Conservation (phyloP, 192 early-diverging fungal species). For the Coemansia sp. region DNA sequence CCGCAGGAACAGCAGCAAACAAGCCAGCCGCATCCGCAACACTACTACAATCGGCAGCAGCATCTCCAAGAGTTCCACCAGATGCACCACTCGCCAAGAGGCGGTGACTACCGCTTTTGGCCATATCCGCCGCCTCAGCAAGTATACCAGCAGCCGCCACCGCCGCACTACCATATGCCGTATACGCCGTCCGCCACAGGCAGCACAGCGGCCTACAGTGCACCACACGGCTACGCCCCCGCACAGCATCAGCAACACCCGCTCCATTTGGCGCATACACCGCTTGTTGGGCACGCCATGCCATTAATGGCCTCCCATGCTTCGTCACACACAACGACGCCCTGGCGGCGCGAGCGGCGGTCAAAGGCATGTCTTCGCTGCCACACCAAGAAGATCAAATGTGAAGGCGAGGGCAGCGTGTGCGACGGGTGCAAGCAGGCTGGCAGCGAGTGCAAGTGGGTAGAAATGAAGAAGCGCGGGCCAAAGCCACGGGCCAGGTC, state of each 20-base stretch:
- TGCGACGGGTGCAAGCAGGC: conserved; percentile 53
- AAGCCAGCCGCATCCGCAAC: conserved; percentile 6
- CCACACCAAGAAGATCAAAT: conserved; percentile 58
- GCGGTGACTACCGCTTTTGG: conserved; percentile 42
- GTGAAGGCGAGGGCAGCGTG: conserved; percentile 43
- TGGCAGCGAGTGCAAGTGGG: conserved; percentile 52
- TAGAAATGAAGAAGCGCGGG: conserved; percentile 56
- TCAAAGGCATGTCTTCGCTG: conserved; percentile 55
- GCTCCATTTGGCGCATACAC: conserved; percentile 4
- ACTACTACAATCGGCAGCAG: conserved; percentile 8
- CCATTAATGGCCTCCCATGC: background rate
- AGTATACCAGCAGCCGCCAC: conserved; percentile 8
- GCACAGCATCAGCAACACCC: conserved; percentile 13
- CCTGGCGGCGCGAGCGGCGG: conserved; percentile 55
- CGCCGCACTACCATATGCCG: conserved; percentile 9
- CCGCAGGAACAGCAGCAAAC: background rate
- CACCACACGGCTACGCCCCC: conserved; percentile 3
- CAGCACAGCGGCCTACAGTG: background rate
- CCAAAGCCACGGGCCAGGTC: conserved; percentile 34
- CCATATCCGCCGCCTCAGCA: conserved; percentile 44
- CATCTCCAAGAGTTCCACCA: conserved; percentile 14
- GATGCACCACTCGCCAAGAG: conserved; percentile 18
- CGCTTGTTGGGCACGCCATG: background rate
- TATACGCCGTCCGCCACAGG: conserved; percentile 3
- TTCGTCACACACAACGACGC: conserved; percentile 3